Conservation (phyloP, 768 basidiomycete species). For the Mycena pura region DNA sequence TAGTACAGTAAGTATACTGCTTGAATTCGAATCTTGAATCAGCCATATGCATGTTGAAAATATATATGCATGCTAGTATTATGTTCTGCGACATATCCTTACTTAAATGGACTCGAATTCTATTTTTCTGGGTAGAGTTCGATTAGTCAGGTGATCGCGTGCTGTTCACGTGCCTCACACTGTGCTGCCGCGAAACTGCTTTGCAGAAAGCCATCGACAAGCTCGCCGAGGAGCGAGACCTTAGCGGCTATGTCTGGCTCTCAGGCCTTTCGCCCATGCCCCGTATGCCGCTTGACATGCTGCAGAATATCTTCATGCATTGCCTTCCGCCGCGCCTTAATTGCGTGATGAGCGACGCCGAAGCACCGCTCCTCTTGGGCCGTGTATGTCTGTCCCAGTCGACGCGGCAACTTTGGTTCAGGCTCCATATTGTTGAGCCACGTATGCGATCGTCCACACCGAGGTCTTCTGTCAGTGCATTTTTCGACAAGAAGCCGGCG, state of each 20-base stretch:
- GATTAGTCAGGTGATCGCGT: too few relatives aligned
- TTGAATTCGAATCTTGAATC: too few relatives aligned
- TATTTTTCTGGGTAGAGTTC: too few relatives aligned
- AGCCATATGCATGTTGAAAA: too few relatives aligned
- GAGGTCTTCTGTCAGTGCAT: neutral
- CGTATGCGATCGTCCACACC: too few relatives aligned
- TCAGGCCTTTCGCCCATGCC: slow-evolving; percentile 33
- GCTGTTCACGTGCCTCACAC: too few relatives aligned
- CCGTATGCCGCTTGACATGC: slow-evolving; percentile 31
- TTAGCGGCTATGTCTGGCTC: slow-evolving; percentile 16
- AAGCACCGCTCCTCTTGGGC: slow-evolving; percentile 34
- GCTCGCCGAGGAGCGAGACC: neutral
- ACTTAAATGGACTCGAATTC: too few relatives aligned
- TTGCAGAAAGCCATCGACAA: slow-evolving; percentile 6
- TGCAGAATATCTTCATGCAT: slow-evolving; percentile 34
- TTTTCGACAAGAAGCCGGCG: neutral
- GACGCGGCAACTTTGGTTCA: slow-evolving; percentile 34
- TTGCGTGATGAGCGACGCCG: slow-evolving; percentile 22
- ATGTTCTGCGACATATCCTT: too few relatives aligned
- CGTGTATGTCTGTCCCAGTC: slow-evolving; percentile 28
- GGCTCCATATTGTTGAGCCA: slow-evolving; percentile 17
- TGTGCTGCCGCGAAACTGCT: too few relatives aligned
- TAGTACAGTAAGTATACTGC: too few relatives aligned
- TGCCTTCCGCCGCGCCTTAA: slow-evolving; percentile 31
- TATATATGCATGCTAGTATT: too few relatives aligned